Base-by-base conservation (phyloP, 2,329 filamentous ascomycete species). In the Aspergillaceae sp. region DNA sequence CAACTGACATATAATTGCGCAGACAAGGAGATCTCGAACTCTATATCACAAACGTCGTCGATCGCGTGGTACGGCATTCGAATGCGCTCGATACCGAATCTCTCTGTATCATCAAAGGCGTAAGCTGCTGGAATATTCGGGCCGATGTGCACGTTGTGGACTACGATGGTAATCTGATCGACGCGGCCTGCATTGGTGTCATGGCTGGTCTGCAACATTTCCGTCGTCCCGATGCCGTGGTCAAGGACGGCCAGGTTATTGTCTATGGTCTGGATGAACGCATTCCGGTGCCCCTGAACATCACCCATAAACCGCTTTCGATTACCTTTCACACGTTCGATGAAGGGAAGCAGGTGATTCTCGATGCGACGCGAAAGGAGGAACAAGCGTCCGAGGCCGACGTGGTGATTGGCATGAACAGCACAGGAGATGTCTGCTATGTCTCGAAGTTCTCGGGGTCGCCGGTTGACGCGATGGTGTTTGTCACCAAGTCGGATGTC, bases 61-160 rank as follows among this genome's bases (percentile, higher is more conserved):
- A 98, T 67, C 95, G 95, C 71, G 91, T 92, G 6, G 82, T 97
- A 50, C 89, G 92, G 37, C 84, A 92, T 49, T 95, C 90, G 1
- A 86, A 86, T 56, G 91, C 92, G 5, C 80, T 98, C 36, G 91
- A 97, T 66, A 95, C 90, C 32, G 92, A 98, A 69, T 95, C 90
- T 3, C 78, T 98, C 40, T 98, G 92, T 67, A 87, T 98, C 26
- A 76, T 96, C 29, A 89, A 92, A 7, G 90, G 87, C 5, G 77
- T 86, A 49, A 95, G 94, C 67, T 92, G 87, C 72, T 98, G 92
- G 82, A 85, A 85, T 50, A 77, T 98, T 51, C 83, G 91, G 48
- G 90, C 87, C 19, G 91, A 97, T 65, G 79, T 97, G 26, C 92
- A 98, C 68, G 82, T 97, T 41, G 77, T 97, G 40, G 84, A 88